These are phyloP conservation scores for Fusarium sp. DNA, from an alignment of 2,329 filamentous ascomycete genomes.

Conservation along the genomic window DNA sequence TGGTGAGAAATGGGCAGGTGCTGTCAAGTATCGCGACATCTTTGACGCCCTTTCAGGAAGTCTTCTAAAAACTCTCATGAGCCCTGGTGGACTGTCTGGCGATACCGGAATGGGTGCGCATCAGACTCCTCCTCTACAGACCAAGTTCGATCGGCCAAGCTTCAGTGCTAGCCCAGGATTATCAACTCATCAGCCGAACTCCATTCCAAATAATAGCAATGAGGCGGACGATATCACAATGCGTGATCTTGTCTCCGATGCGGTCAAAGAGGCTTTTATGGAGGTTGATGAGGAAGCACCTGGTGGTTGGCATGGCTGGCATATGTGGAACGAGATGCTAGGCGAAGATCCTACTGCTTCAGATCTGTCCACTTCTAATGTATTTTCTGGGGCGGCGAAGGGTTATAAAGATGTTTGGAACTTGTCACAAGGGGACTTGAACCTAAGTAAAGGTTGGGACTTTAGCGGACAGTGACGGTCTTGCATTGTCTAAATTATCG, in stretches of 20 bases:
- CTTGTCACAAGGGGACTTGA: not conserved
- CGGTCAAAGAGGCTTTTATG: not conserved
- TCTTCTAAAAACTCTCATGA: not conserved
- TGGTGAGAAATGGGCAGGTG: not conserved
- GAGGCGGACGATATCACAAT: not conserved
- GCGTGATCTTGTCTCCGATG: not conserved
- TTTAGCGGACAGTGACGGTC: not conserved
- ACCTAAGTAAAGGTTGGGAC: not conserved
- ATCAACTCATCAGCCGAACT: not conserved
- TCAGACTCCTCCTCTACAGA: not conserved
- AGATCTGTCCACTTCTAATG: not conserved
- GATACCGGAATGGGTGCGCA: not conserved
- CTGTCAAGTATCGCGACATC: not conserved
- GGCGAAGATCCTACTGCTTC: not conserved
- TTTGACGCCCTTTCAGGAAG: not conserved
- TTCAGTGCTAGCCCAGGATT: not conserved
- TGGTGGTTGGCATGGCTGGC: not conserved
- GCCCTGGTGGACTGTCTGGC: not conserved
- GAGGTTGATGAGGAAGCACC: not conserved
- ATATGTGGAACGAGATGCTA: not conserved
- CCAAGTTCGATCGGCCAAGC: not conserved
- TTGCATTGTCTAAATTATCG: not conserved
- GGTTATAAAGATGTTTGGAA: not conserved
- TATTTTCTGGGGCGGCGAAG: not conserved
- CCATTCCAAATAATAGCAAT: fast-evolving